These are phyloP conservation scores for Umbelopsis vinacea DNA, from an alignment of 192 early-diverging fungal genomes.

Conservation along the genomic window DNA sequence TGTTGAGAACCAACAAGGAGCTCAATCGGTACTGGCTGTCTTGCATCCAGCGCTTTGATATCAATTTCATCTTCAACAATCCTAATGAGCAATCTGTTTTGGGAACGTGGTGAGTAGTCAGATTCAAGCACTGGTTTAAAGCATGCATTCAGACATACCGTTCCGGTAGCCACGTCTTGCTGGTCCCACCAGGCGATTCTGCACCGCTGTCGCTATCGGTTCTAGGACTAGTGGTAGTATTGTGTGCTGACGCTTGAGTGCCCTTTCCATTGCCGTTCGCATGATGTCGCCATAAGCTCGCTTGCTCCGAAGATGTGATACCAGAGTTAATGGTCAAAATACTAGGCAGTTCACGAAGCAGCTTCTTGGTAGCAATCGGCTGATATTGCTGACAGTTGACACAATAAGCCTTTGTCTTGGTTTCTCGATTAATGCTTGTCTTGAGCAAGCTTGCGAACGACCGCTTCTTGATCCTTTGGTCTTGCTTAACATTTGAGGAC, in stretches of 20 bases:
- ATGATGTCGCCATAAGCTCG: slow-evolving; percentile 53
- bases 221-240: neutral
- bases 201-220: slow-evolving; percentile 25
- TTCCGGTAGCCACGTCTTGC: slow-evolving; percentile 54
- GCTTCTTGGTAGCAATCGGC: slow-evolving; percentile 73
- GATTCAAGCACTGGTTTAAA: neutral
- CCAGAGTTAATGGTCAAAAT: slow-evolving; percentile 84
- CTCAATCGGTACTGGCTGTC: slow-evolving; percentile 32
- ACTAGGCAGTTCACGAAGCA: slow-evolving; percentile 67
- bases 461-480: slow-evolving; percentile 32
- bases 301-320: slow-evolving; percentile 55
- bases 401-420: slow-evolving; percentile 87
- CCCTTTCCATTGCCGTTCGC: slow-evolving; percentile 34
- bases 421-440: slow-evolving; percentile 66
- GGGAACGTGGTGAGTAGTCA: neutral
- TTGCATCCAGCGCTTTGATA: slow-evolving; percentile 36
- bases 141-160: slow-evolving; percentile 30
- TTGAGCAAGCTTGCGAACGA: slow-evolving; percentile 58
- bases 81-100: slow-evolving; percentile 18
- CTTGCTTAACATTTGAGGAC: slow-evolving; percentile 19
- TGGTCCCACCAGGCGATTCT: slow-evolving; percentile 24
- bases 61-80: slow-evolving; percentile 35
- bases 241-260: neutral
- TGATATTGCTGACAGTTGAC: slow-evolving; percentile 82
- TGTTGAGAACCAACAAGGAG: slow-evolving; percentile 29